A percentile compares a stretch with the other conserved stretches of the same genome.
phyloP scores from a whole-genome alignment of 768 basidiomycete genomes.

The Suillus discolor region DNA sequence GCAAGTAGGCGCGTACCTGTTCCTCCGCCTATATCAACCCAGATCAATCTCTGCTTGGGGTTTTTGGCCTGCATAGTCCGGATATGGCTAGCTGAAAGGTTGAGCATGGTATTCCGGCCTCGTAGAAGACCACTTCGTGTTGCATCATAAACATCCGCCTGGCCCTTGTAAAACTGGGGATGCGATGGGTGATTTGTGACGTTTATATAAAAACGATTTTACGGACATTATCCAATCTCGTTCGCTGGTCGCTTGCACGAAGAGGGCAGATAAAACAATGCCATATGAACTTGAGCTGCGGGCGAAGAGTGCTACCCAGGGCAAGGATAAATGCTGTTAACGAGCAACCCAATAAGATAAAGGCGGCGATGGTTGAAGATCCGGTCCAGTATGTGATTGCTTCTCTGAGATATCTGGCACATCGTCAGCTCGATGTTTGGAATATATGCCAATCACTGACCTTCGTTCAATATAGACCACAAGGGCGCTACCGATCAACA shows the following conservation, averaged over 20 bases:
- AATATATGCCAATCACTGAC: conserved; percentile 13
- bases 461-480: conserved; percentile 18
- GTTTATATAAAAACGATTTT: not conserved
- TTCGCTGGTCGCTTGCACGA: conserved; percentile 41
- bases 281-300: conserved; percentile 51
- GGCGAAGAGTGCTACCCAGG: conserved; percentile 30
- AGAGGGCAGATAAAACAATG: conserved; percentile 52
- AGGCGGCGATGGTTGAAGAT: conserved; percentile 29
- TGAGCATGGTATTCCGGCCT: conserved; percentile 73
- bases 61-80: conserved; percentile 43
- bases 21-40: conserved; percentile 82
- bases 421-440: not conserved
- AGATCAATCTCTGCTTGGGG: conserved; percentile 55
- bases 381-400: conserved; percentile 31
- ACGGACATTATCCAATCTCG: conserved; percentile 46
- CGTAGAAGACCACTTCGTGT: conserved; percentile 64
- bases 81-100: conserved; percentile 65
- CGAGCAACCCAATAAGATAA: conserved; percentile 28
- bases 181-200: not conserved
- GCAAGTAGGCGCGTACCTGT: conserved; percentile 43
- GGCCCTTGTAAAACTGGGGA: conserved; percentile 61
- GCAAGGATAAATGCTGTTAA: conserved; percentile 23
- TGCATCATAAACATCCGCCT: conserved; percentile 72
- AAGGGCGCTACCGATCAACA: conserved; percentile 23
- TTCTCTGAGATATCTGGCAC: conserved; percentile 17